These are phyloP conservation scores for Leccinellum luteum DNA, from an alignment of 768 basidiomycete species.

Conservation along the genomic window DNA sequence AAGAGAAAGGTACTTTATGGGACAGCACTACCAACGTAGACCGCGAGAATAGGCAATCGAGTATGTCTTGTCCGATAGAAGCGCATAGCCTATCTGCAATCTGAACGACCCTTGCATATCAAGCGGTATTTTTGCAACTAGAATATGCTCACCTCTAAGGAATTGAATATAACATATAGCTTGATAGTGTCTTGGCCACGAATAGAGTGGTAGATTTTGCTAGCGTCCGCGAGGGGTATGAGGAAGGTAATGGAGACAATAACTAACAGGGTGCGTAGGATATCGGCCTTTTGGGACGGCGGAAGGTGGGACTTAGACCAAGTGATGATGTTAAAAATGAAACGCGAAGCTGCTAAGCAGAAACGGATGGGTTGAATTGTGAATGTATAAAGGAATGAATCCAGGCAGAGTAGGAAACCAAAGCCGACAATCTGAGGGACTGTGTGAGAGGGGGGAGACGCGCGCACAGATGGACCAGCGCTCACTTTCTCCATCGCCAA, in stretches of 20 bases:
- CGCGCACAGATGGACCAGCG: background rate
- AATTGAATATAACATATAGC: constrained; percentile 98
- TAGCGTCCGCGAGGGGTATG: constrained; percentile 85
- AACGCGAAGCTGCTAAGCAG: constrained; percentile 57
- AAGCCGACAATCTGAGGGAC: constrained; percentile 76
- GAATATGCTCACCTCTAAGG: constrained; percentile 75
- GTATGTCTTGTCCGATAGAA: constrained; percentile 95
- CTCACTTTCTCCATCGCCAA: constrained; percentile 91
- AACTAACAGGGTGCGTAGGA: constrained; percentile 79
- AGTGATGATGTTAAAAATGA: constrained; percentile 48
- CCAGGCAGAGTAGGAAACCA: constrained; percentile 90
- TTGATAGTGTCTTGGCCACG: constrained; percentile 99
- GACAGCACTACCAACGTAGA: constrained; percentile 81
- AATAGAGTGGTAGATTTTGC: constrained; percentile 97
- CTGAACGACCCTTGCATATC: constrained; percentile 38
- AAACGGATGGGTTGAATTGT: constrained; percentile 95
- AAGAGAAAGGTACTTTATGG: constrained; percentile 55
- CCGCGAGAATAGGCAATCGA: constrained; percentile 93
- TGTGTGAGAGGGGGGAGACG: constrained; percentile 3
- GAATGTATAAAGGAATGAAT: constrained; percentile 97
- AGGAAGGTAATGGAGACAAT: constrained; percentile 71
- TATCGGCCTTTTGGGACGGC: constrained; percentile 89
- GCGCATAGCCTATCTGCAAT: constrained; percentile 94
- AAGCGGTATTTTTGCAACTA: background rate
- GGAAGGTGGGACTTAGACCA: constrained; percentile 59